Conservation (phyloP, 257 asterid genomes). For the Penstemon eatonii region DNA sequence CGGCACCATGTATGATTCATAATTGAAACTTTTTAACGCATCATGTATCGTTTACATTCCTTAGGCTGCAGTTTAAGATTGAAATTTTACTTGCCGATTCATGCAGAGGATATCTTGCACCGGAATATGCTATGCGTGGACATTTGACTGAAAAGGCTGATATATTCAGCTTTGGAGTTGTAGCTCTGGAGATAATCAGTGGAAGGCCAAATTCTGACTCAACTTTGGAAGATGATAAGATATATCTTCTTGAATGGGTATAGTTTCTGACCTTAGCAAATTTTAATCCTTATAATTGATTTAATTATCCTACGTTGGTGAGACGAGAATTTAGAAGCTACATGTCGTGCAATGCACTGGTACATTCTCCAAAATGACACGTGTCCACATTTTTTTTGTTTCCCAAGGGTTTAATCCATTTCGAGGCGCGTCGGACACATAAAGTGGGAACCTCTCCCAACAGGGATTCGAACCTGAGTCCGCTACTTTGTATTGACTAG, state of each 20-base stretch:
- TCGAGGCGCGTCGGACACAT: no score
- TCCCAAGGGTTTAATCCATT: no score
- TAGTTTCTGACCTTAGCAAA: not conserved
- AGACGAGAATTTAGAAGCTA: not conserved
- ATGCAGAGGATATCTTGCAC: conserved; percentile 77
- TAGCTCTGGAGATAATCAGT: conserved; percentile 61
- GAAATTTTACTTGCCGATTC: not conserved
- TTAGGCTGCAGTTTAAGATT: not conserved
- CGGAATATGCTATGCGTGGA: conserved; percentile 78
- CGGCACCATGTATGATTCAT: conserved; percentile 67
- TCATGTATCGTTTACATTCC: not conserved
- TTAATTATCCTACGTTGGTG: no score
- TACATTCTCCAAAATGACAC: not conserved
- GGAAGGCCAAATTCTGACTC: conserved; percentile 69
- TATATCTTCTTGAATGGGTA: conserved; percentile 84
- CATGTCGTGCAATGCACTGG: not conserved
- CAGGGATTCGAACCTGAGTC: no score
- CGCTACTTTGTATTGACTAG: no score
- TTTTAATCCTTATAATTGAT: not conserved
- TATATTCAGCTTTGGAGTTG: conserved; percentile 68
- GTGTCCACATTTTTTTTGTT: not conserved
- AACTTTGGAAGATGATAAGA: conserved; percentile 48
- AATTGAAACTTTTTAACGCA: no score
- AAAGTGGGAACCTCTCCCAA: not conserved
- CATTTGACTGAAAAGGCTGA: conserved; percentile 76